A percentile compares a stretch with the other conserved stretches of the same genome.
phyloP scores from a whole-genome alignment of 2,329 filamentous ascomycete species.

The Leptographium wingfieldii region DNA sequence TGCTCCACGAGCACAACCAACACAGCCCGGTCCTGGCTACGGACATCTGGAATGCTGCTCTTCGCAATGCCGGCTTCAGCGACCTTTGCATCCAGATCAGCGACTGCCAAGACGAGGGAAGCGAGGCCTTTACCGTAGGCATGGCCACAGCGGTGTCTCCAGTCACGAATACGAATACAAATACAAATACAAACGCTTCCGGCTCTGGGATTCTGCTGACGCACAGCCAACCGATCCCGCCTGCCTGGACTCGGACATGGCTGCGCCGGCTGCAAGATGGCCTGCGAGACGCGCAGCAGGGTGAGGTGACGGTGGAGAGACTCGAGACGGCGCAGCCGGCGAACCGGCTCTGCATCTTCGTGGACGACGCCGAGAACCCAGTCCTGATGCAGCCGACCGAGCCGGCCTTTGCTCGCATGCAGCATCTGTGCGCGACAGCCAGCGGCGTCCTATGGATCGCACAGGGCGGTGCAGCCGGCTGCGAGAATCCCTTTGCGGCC shows the following conservation, averaged over 20 bases:
- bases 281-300: neutral
- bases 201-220: neutral
- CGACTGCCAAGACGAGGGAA: neutral
- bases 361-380: neutral
- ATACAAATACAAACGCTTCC: neutral
- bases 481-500: conserved; percentile 8
- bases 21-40: neutral
- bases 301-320: neutral
- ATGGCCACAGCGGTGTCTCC: neutral
- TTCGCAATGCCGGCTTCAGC: conserved; percentile 7
- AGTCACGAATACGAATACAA: too few species aligned
- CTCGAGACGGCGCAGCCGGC: neutral
- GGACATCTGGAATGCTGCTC: neutral
- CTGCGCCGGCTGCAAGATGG: neutral
- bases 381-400: neutral
- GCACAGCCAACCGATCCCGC: neutral
- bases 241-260: neutral
- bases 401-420: neutral
- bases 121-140: neutral
- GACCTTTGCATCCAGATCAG: conserved; percentile 8
- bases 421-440: neutral
- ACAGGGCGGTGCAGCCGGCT: conserved; percentile 7
- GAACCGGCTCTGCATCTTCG: neutral
- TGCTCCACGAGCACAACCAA: neutral
- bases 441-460: conserved; percentile 4